phyloP scores from a whole-genome alignment of 345 rosid genomes.

The Populus davidiana region DNA sequence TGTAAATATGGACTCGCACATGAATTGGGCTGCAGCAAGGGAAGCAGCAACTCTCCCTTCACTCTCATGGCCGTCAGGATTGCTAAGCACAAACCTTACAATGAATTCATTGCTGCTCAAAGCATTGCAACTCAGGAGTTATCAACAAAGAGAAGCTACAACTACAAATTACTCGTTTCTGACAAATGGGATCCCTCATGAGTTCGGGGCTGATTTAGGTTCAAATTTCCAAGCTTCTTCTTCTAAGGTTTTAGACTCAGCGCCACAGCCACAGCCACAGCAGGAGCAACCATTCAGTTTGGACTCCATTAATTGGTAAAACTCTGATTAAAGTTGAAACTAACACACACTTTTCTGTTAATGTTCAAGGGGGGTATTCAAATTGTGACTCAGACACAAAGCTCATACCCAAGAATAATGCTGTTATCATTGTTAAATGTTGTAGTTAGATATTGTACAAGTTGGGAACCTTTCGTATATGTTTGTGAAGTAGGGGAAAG shows the following conservation, averaged over 20 bases:
- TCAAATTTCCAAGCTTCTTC: slow-evolving; percentile 55
- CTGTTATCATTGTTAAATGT: neutral
- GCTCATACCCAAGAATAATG: neutral
- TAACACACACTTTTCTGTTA: slow-evolving; percentile 12
- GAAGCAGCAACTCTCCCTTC: slow-evolving; percentile 31
- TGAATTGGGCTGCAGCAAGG: slow-evolving; percentile 34
- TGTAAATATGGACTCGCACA: slow-evolving; percentile 33
- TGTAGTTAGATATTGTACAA: neutral
- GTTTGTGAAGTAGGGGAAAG: neutral
- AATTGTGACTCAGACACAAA: neutral
- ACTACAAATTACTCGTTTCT: slow-evolving; percentile 34
- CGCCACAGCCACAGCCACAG: slow-evolving; percentile 30
- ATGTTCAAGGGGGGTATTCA: slow-evolving; percentile 4
- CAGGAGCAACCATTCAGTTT: slow-evolving; percentile 77
- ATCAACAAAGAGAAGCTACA: slow-evolving; percentile 49
- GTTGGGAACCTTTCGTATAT: neutral
- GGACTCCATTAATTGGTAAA: slow-evolving; percentile 75
- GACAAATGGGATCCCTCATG: slow-evolving; percentile 31
- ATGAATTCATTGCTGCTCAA: slow-evolving; percentile 79
- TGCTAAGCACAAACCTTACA: slow-evolving; percentile 59
- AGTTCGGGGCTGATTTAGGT: slow-evolving; percentile 28
- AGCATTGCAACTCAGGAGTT: slow-evolving; percentile 72
- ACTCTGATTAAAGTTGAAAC: slow-evolving; percentile 14
- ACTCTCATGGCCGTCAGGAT: slow-evolving; percentile 56
- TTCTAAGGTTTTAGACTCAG: slow-evolving; percentile 43